Conservation (phyloP, 345 rosid genomes). For the Nephelium lappaceum region DNA sequence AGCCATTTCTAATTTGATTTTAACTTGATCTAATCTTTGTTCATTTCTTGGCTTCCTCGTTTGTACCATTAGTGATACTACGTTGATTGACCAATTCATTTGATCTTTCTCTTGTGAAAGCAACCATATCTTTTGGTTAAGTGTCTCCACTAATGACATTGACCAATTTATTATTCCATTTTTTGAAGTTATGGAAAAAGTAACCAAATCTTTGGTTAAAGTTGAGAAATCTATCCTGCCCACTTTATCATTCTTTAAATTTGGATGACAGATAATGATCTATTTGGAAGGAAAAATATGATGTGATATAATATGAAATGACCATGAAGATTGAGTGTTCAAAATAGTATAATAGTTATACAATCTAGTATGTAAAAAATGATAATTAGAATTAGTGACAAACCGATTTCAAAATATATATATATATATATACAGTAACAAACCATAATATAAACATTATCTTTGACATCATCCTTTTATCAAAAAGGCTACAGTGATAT, state of each 20-base stretch:
- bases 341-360: conserved; percentile 11
- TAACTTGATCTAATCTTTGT: background rate
- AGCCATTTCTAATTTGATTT: background rate
- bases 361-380: conserved; percentile 3
- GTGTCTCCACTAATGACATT: background rate
- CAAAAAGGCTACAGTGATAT: no score
- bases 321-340: background rate
- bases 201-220: conserved; percentile 7
- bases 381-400: no score
- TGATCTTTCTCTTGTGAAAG: background rate
- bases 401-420: no score
- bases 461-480: no score
- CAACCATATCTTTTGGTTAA: conserved; percentile 2
- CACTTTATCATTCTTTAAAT: background rate
- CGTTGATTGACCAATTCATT: background rate
- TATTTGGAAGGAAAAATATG: background rate
- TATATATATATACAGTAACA: no score
- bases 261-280: background rate
- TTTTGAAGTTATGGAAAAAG: background rate
- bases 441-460: no score
- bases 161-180: background rate
- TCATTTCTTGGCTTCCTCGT: background rate
- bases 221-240: conserved; percentile 2
- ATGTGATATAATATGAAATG: conserved; percentile 6
- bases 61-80: background rate